A percentile compares a stretch with the other conserved stretches of the same genome.
These are phyloP conservation scores for Penicillium pancosmium DNA, from an alignment of 495 filamentous ascomycete species.

Conservation along the genomic window DNA sequence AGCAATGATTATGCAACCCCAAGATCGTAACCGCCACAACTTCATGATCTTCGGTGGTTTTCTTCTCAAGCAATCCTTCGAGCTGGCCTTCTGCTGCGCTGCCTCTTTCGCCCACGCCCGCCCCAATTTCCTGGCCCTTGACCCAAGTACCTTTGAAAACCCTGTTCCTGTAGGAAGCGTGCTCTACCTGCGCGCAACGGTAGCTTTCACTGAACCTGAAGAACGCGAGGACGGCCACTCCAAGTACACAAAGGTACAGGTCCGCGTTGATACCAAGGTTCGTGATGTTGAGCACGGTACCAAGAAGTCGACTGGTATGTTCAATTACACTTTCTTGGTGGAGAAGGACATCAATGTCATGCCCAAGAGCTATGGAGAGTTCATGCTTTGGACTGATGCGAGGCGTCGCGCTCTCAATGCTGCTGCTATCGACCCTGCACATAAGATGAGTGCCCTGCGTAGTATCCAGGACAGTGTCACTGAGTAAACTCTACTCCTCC, in stretches of 20 bases:
- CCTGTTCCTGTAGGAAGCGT: conserved; percentile 84
- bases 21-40: conserved; percentile 81
- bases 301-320: conserved; percentile 76
- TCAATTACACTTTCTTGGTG: conserved; percentile 85
- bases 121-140: conserved; percentile 76
- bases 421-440: conserved; percentile 36
- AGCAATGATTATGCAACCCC: conserved; percentile 84
- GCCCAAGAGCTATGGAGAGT: conserved; percentile 74
- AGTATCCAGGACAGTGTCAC: conserved; percentile 50
- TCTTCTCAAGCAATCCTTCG: conserved; percentile 79
- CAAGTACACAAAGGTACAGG: conserved; percentile 68
- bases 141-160: conserved; percentile 82
- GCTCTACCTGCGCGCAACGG: conserved; percentile 75
- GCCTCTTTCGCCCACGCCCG: conserved; percentile 74
- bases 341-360: conserved; percentile 72
- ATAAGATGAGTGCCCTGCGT: conserved; percentile 41
- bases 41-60: conserved; percentile 93
- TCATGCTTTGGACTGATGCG: conserved; percentile 80
- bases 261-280: conserved; percentile 77
- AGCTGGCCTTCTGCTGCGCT: conserved; percentile 88
- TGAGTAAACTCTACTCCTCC: conserved; percentile 29
- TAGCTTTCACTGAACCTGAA: conserved; percentile 76
- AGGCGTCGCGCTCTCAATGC: conserved; percentile 59
- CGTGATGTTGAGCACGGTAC: conserved; percentile 76
- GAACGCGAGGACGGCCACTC: conserved; percentile 35